Evolutionary conservation across 148 eudicot genomes (phyloP).

Genomic region (Rhododendron griersonianum): DNA sequence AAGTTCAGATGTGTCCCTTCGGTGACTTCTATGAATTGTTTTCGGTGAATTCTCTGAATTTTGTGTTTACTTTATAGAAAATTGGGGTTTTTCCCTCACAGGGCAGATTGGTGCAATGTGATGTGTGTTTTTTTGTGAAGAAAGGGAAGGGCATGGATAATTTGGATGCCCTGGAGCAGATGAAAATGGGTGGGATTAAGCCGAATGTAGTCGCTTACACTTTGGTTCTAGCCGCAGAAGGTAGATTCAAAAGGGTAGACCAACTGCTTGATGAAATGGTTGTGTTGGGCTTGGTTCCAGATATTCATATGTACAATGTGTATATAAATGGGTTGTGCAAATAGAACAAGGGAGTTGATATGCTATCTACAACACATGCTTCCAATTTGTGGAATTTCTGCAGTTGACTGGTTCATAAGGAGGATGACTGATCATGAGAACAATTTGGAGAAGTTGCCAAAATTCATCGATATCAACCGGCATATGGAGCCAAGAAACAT

Average conservation of each 20-base stretch:
- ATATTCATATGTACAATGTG: constrained; percentile 47
- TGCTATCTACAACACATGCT: constrained; percentile 16
- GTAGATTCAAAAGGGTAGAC: constrained; percentile 35
- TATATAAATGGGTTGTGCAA: constrained; percentile 43
- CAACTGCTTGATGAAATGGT: constrained; percentile 59
- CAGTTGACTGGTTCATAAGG: too few relatives aligned
- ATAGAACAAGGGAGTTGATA: constrained; percentile 38
- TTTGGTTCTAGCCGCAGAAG: constrained; percentile 31
- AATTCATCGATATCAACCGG: too few relatives aligned
- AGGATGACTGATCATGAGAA: too few relatives aligned
- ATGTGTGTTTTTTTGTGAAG: constrained; percentile 37
- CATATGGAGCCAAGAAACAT: too few relatives aligned
- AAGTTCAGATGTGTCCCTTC: too few relatives aligned
- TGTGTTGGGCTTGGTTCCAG: constrained; percentile 55
- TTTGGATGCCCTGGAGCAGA: constrained; percentile 31
- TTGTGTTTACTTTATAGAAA: too few relatives aligned
- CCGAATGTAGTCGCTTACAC: constrained; percentile 44
- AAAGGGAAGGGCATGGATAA: constrained; percentile 39
- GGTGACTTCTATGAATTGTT: too few relatives aligned
- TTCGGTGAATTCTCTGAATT: too few relatives aligned
- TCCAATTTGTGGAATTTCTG: too few relatives aligned
- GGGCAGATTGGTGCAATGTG: constrained; percentile 46
- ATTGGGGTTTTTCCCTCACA: not conserved
- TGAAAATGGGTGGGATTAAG: constrained; percentile 45
- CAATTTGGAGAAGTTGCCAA: too few relatives aligned